Evolutionary conservation across 306 rosid genomes (phyloP).

Genomic region (Cicer cuneatum): DNA sequence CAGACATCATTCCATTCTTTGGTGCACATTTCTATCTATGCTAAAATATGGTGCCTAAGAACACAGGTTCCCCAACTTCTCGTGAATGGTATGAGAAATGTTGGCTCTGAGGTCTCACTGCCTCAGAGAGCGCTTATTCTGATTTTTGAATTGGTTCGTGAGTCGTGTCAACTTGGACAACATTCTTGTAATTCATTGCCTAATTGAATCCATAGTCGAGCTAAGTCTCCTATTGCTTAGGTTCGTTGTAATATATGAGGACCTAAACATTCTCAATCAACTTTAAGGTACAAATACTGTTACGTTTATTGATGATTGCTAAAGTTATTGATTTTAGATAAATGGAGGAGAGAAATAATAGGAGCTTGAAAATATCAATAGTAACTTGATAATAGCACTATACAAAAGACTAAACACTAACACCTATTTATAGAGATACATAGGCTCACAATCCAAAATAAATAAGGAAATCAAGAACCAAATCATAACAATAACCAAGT

Average conservation of each 20-base stretch:
- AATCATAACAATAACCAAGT: background rate
- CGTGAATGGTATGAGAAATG: too few species aligned
- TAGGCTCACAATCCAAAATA: background rate
- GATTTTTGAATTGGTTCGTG: background rate
- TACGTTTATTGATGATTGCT: background rate
- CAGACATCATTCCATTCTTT: too few species aligned
- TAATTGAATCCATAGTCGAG: background rate
- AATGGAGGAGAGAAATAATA: conserved; percentile 7
- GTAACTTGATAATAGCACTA: background rate
- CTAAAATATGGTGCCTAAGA: background rate
- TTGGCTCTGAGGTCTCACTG: too few species aligned
- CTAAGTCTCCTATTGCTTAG: too few species aligned
- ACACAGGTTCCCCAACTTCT: too few species aligned
- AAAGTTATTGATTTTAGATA: conserved; percentile 4
- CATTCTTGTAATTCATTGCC: conserved; percentile 3
- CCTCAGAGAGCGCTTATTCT: too few species aligned
- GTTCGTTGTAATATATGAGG: too few species aligned
- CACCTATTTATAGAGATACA: background rate
- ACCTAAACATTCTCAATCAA: background rate
- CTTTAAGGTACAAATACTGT: background rate
- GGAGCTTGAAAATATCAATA: background rate
- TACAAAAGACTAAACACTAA: background rate
- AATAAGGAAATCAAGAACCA: conserved; percentile 8
- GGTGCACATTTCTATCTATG: background rate
- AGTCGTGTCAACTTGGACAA: background rate